A percentile compares a stretch with the other conserved stretches of the same genome.
Evolutionary conservation across 2,329 filamentous ascomycete species (phyloP).

Genomic region (Aspergillus caelatus): DNA sequence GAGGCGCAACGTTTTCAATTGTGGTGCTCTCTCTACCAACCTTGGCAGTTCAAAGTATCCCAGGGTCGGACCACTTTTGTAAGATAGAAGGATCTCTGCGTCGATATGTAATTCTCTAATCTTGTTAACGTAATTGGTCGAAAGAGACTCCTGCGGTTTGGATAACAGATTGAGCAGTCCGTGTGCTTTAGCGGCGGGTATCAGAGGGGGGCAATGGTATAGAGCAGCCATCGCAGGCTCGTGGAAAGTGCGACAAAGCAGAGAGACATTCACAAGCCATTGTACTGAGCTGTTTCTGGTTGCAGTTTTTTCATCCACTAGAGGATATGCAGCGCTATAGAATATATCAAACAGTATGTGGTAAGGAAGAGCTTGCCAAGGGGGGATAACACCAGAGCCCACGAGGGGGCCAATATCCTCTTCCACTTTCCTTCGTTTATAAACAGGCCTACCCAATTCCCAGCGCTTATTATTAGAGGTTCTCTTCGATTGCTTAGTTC

Average conservation of each 20-base stretch:
- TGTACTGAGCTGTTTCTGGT: conserved; percentile 30
- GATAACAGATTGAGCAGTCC: conserved; percentile 58
- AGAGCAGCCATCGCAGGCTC: conserved; percentile 75
- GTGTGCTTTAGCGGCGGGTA: conserved; percentile 53
- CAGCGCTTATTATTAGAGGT: conserved; percentile 16
- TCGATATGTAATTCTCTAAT: conserved; percentile 72
- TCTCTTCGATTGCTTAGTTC: conserved; percentile 24
- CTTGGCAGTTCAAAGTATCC: conserved; percentile 59
- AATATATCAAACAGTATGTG: conserved; percentile 72
- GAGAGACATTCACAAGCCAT: conserved; percentile 69
- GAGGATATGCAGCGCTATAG: conserved; percentile 63
- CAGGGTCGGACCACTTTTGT: conserved; percentile 55
- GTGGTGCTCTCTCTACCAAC: conserved; percentile 66
- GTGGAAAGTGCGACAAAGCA: conserved; percentile 65
- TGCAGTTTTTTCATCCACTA: conserved; percentile 46
- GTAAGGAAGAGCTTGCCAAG: conserved; percentile 67
- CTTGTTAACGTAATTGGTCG: conserved; percentile 70
- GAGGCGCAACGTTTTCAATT: conserved; percentile 70
- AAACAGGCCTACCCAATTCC: conserved; percentile 25
- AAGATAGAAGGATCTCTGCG: conserved; percentile 59
- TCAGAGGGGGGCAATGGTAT: conserved; percentile 70
- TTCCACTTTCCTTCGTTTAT: conserved; percentile 30
- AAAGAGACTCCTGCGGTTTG: conserved; percentile 52
- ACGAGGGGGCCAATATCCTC: conserved; percentile 18
- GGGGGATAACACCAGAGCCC: conserved; percentile 48